Conservation (phyloP, 345 rosid species). For the Viola odorata region DNA sequence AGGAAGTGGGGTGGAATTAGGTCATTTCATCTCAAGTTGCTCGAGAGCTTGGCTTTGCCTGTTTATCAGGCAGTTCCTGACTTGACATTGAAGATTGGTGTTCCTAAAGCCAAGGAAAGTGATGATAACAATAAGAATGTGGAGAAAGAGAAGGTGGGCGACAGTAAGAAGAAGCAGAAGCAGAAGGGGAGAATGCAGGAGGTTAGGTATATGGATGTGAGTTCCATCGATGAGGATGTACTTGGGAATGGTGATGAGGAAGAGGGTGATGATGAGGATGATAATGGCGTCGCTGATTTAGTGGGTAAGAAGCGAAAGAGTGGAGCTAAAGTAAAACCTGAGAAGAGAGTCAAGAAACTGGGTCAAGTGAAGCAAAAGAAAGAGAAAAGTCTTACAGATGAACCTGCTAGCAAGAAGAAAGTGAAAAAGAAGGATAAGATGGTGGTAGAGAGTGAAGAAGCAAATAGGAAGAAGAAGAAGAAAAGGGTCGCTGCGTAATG, state of each 20-base stretch:
- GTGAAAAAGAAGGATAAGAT: conserved; percentile 4
- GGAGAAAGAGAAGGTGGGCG: conserved; percentile 1
- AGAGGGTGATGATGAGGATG: conserved; percentile 12
- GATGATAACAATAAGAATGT: conserved; percentile 4
- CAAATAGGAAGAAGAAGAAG: neutral
- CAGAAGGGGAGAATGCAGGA: conserved; percentile 75
- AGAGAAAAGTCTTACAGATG: neutral
- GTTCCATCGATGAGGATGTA: conserved; percentile 9
- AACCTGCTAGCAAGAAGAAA: neutral
- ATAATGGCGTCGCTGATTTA: conserved; percentile 25
- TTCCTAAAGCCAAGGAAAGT: conserved; percentile 10
- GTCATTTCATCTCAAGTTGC: conserved; percentile 64
- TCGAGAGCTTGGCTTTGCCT: conserved; percentile 69
- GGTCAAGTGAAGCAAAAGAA: conserved; percentile 1
- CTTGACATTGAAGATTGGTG: conserved; percentile 56
- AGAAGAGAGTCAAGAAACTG: conserved; percentile 13
- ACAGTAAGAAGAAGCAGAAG: conserved; percentile 31
- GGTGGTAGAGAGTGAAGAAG: neutral
- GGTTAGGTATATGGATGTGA: conserved; percentile 68
- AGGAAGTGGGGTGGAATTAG: conserved; percentile 62
- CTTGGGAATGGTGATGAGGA: conserved; percentile 35
- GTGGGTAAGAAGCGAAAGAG: conserved; percentile 27
- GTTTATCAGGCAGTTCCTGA: conserved; percentile 66
- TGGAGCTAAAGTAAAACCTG: conserved; percentile 4
- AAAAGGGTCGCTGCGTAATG: conserved; percentile 1